These are phyloP conservation scores for Mycena kentingensis DNA, from an alignment of 768 basidiomycete genomes.

Conservation along the genomic window DNA sequence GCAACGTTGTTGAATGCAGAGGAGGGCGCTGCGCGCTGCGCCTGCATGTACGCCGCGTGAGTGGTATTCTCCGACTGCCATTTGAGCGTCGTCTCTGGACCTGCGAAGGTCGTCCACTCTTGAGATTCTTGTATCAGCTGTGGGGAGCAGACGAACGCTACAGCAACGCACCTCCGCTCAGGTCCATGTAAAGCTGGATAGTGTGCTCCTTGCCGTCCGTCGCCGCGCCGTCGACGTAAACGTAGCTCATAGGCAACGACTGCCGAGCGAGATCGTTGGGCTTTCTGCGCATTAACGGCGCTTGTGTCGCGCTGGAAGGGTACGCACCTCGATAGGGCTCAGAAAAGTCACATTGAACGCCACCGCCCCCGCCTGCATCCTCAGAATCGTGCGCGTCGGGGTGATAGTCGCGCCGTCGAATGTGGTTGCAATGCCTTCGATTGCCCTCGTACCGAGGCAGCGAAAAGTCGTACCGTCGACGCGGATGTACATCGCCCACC, in stretches of 20 bases:
- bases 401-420: conserved; percentile 42
- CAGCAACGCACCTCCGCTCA: conserved; percentile 36
- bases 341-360: conserved; percentile 54
- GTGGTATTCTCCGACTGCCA: conserved; percentile 45
- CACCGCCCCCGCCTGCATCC: conserved; percentile 52
- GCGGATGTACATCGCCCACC: conserved; percentile 52
- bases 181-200: conserved; percentile 51
- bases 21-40: conserved; percentile 36
- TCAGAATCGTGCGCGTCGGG: conserved; percentile 54
- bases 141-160: neutral
- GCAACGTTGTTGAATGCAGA: conserved; percentile 45
- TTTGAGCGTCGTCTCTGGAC: conserved; percentile 36
- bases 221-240: conserved; percentile 41
- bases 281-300: conserved; percentile 32
- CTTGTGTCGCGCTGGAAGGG: neutral
- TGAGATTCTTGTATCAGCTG: neutral
- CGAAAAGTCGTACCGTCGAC: conserved; percentile 48
- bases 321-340: conserved; percentile 56
- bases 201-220: conserved; percentile 40
- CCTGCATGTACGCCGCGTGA: conserved; percentile 44
- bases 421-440: conserved; percentile 24
- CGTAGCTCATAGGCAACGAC: conserved; percentile 57
- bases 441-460: conserved; percentile 50
- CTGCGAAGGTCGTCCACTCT: conserved; percentile 42
- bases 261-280: conserved; percentile 49